Conservation (phyloP, 148 eudicot genomes). For the Rhododendron ovatum region DNA sequence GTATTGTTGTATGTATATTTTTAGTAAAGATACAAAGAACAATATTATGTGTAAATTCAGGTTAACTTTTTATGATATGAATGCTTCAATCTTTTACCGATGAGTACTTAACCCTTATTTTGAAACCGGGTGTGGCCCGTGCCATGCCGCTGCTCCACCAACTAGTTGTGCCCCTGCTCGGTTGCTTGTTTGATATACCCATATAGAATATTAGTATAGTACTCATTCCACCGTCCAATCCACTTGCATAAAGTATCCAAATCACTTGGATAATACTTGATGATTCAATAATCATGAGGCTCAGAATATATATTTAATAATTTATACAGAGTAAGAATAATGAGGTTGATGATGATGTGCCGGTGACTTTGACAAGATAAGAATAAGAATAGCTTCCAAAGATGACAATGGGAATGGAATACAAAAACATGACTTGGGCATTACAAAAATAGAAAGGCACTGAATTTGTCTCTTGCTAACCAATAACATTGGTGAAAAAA, state of each 20-base stretch:
- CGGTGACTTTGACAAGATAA: conserved; percentile 10
- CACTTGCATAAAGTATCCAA: neutral
- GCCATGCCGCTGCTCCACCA: too few relatives aligned
- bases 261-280: neutral
- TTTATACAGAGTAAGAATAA: too few relatives aligned
- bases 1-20: too few relatives aligned
- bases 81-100: too few relatives aligned
- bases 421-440: neutral
- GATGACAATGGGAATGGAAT: neutral
- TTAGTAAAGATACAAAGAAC: too few relatives aligned
- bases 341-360: neutral
- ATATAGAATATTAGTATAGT: neutral
- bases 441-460: too few relatives aligned
- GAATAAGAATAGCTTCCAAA: conserved; percentile 4
- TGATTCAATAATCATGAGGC: neutral
- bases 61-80: too few relatives aligned
- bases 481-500: neutral
- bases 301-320: neutral
- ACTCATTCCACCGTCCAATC: neutral
- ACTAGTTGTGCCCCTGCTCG: too few relatives aligned
- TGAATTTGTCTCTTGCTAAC: neutral
- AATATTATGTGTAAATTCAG: too few relatives aligned
- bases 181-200: too few relatives aligned
- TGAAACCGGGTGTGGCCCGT: too few relatives aligned
- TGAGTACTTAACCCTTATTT: too few relatives aligned